phyloP scores from a whole-genome alignment of 371 early-diverging fungal species.

The Parasitella parasitica region DNA sequence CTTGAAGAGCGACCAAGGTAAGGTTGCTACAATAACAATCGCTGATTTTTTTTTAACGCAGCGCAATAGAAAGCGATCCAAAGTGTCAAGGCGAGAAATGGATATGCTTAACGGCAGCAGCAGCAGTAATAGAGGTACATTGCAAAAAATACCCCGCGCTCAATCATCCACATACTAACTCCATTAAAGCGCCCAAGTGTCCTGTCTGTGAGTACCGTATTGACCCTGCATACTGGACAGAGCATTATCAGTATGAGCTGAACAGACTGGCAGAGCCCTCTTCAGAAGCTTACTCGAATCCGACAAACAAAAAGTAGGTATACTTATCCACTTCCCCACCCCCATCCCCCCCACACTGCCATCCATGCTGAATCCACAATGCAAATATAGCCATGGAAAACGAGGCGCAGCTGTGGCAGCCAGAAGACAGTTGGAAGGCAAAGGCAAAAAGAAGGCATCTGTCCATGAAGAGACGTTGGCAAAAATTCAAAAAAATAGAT shows the following conservation, averaged over 20 bases:
- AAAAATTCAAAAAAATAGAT: conserved; percentile 39
- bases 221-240: conserved; percentile 46
- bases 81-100: conserved; percentile 35
- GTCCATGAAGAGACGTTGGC: conserved; percentile 47
- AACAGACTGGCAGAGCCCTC: conserved; percentile 40
- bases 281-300: conserved; percentile 32
- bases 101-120: conserved; percentile 38
- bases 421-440: conserved; percentile 48
- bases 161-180: no score
- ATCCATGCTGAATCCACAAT: no score
- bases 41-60: not conserved
- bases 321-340: no score
- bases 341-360: no score
- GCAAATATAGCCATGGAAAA: conserved; percentile 44
- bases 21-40: not conserved
- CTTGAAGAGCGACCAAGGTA: not conserved
- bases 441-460: conserved; percentile 36
- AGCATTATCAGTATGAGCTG: conserved; percentile 57
- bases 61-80: conserved; percentile 25
- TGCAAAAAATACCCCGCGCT: not conserved
- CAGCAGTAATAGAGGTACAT: conserved; percentile 39
- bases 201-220: conserved; percentile 58
- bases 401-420: conserved; percentile 62
- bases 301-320: conserved; percentile 28
- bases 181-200: conserved; percentile 40